Conservation (phyloP, 306 rosid species). For the Malus sieversii region DNA sequence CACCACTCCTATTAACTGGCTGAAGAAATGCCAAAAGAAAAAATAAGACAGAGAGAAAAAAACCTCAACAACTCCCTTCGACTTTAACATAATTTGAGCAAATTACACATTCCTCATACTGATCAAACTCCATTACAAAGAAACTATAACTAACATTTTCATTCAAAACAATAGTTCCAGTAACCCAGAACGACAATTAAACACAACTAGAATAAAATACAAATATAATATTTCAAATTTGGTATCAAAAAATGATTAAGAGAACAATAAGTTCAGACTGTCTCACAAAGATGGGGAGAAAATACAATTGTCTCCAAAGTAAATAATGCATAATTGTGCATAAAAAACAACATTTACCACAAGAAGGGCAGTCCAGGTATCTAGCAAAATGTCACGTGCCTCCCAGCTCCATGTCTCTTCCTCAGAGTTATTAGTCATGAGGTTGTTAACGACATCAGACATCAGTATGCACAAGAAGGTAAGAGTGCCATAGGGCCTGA, state of each 20-base stretch:
- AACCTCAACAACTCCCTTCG: background rate
- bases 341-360: constrained; percentile 36
- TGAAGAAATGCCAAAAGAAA: constrained; percentile 22
- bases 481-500: constrained; percentile 73
- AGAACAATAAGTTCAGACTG: background rate
- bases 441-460: constrained; percentile 79
- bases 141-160: background rate
- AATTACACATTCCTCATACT: background rate
- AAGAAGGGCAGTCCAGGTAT: constrained; percentile 83
- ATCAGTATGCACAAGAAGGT: constrained; percentile 61
- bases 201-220: background rate
- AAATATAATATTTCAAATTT: background rate
- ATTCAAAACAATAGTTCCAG: background rate
- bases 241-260: background rate
- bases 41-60: background rate
- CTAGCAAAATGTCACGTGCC: constrained; percentile 87
- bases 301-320: background rate
- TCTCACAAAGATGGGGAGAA: background rate
- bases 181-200: background rate
- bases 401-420: constrained; percentile 94
- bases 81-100: background rate
- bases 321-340: background rate
- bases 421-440: constrained; percentile 50
- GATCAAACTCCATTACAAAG: background rate
- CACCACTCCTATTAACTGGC: constrained; percentile 57